These are phyloP conservation scores for Fusarium pseudograminearum DNA, from an alignment of 2,329 filamentous ascomycete genomes.

Conservation along the genomic window DNA sequence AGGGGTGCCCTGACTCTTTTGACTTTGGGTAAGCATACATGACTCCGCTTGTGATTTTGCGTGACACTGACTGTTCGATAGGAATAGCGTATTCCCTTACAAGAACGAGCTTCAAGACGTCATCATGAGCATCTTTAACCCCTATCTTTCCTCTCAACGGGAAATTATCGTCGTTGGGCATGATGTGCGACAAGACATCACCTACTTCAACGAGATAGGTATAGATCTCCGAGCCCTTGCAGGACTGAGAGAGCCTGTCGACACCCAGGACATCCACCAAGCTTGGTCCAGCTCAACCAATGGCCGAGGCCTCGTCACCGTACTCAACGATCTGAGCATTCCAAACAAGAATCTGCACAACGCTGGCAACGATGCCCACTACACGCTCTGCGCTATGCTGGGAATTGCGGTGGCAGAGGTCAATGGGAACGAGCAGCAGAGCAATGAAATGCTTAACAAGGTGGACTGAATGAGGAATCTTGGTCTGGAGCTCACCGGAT, in stretches of 20 bases:
- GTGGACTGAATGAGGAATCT: conserved; percentile 23
- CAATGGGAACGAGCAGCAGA: conserved; percentile 39
- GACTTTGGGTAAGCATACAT: conserved; percentile 75
- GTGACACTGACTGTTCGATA: conserved; percentile 42
- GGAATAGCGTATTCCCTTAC: conserved; percentile 57
- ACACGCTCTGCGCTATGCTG: conserved; percentile 80
- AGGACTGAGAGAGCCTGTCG: conserved; percentile 72
- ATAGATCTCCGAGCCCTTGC: conserved; percentile 67
- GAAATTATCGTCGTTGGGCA: conserved; percentile 85
- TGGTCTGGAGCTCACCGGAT: no score
- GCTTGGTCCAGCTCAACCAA: conserved; percentile 67
- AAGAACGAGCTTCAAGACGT: conserved; percentile 50
- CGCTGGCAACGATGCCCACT: conserved; percentile 86
- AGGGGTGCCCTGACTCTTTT: conserved; percentile 79
- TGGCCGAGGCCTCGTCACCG: conserved; percentile 66
- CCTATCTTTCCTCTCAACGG: conserved; percentile 47
- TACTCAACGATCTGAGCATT: conserved; percentile 75
- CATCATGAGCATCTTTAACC: conserved; percentile 55
- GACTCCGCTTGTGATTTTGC: neutral
- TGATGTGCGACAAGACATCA: conserved; percentile 74
- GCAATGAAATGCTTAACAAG: conserved; percentile 13
- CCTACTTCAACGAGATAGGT: conserved; percentile 73
- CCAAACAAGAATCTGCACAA: conserved; percentile 79
- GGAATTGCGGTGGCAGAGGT: conserved; percentile 52
- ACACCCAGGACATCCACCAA: conserved; percentile 79